Evolutionary conservation across 306 rosid species (phyloP), one percentile per base, ranked within the genome.

Genomic region (Cajanus cajan): DNA sequence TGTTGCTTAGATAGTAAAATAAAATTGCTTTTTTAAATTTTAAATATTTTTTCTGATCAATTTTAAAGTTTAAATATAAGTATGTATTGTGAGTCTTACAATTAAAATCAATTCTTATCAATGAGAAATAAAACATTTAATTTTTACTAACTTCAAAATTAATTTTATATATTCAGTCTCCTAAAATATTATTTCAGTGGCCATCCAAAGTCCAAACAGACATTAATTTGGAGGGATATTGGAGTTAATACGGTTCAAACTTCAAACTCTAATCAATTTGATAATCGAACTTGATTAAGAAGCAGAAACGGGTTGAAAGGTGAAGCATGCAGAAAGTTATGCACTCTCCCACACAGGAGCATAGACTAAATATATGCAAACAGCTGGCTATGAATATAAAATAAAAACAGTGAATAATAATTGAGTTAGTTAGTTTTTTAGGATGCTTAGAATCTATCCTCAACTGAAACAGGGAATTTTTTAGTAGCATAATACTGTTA

Each of bases 401-500:
- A 43, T 44, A 11, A 81, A 81, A 71, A 25, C 8, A 83, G 44
- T 25, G 41, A 48, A 64, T 31, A 34, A 31, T 61, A 50, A 77
- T 77, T 37, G 22, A 69, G 40, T 70, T 62, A 8, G 18, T 6
- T 48, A n/a, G 34, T 71, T 37, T 48, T 73, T 47, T 43, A 44
- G 79, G 84, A 36, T 22, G 19, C 22, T 15, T 69, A 79, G 88
- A 83, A 86, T 86, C 85, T 79, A 86, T 72, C 71, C 79, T 65
- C 66, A 76, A 84, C 34, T 79, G 87, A 81, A 82, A 68, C 82
- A 70, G 84, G 69, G 88, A 84, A 86, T 89, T 77, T n/a, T 83
- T 74, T 75, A 80, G 65, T 54, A 82, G 91, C 85, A 84, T 78
- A 87, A 88, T 85, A 75, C 83, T 58, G 57, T 68, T 77, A 28